Percentiles rank a stretch among this genome's conserved stretches.
Conservation (phyloP, 352 stramenopile genomes). For the Globisporangium uncinulatum region DNA sequence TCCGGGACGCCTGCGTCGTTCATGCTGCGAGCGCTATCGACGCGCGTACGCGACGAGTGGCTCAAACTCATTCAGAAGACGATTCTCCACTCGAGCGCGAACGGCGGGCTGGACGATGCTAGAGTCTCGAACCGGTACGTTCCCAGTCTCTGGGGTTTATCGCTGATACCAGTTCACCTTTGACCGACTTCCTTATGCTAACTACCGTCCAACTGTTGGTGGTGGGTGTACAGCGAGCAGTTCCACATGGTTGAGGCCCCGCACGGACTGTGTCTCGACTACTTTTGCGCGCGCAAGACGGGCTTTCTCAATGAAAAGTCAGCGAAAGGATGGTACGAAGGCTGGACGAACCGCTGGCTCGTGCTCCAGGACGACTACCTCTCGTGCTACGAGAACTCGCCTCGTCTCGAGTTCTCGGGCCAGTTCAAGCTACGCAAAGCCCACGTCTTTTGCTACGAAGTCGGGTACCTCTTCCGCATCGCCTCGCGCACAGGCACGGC, state of each 20-base stretch:
- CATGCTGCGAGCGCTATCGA: slow-evolving; percentile 61
- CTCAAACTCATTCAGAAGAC: slow-evolving; percentile 51
- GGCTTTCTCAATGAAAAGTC: slow-evolving; percentile 72
- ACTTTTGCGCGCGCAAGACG: slow-evolving; percentile 72
- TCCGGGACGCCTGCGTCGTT: slow-evolving; percentile 25
- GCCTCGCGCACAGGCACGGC: slow-evolving; percentile 60
- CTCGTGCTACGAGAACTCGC: slow-evolving; percentile 78
- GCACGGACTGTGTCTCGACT: slow-evolving; percentile 60
- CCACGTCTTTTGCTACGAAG: slow-evolving; percentile 68
- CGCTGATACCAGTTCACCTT: neutral
- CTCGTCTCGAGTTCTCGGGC: slow-evolving; percentile 58
- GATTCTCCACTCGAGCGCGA: slow-evolving; percentile 13
- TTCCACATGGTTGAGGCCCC: slow-evolving; percentile 44
- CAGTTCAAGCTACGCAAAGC: slow-evolving; percentile 68
- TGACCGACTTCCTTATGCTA: neutral
- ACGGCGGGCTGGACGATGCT: neutral
- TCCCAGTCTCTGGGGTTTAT: neutral
- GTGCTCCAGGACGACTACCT: slow-evolving; percentile 73
- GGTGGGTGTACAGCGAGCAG: slow-evolving; percentile 10
- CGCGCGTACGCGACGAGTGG: slow-evolving; percentile 64
- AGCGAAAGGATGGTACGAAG: slow-evolving; percentile 77
- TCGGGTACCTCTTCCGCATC: slow-evolving; percentile 71
- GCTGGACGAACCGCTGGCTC: slow-evolving; percentile 75
- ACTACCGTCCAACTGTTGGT: neutral
- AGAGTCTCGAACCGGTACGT: slow-evolving; percentile 5